phyloP scores from a whole-genome alignment of 495 filamentous ascomycete genomes.

The Penicillium nucicola region DNA sequence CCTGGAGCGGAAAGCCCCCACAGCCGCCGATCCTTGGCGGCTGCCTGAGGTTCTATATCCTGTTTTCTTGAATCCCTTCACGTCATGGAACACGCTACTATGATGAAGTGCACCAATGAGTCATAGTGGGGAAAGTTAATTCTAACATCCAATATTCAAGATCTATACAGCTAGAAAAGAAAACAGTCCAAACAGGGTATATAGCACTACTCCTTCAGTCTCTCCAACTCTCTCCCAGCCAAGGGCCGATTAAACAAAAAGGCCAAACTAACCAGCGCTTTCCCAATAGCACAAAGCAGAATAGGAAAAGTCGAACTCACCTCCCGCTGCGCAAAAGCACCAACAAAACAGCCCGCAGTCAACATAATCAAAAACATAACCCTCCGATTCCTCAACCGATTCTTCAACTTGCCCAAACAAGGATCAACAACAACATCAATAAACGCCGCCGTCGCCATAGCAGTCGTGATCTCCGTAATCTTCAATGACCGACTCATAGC shows the following conservation, averaged over 20 bases:
- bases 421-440: conserved; percentile 58
- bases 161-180: too few relatives aligned
- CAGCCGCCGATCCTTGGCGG: too few relatives aligned
- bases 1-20: too few relatives aligned
- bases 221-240: background rate
- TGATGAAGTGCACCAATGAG: too few relatives aligned
- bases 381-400: conserved; percentile 50
- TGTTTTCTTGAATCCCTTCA: too few relatives aligned
- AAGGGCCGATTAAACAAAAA: conserved; percentile 19
- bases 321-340: conserved; percentile 32
- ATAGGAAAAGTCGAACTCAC: conserved; percentile 15
- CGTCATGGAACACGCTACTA: too few relatives aligned
- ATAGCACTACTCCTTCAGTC: conserved; percentile 1
- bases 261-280: conserved; percentile 11
- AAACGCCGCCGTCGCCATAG: conserved; percentile 65
- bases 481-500: conserved; percentile 51
- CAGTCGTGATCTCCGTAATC: conserved; percentile 63
- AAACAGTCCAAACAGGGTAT: background rate
- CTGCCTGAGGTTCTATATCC: too few relatives aligned
- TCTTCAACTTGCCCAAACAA: conserved; percentile 37
- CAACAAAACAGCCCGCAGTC: conserved; percentile 50
- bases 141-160: too few relatives aligned
- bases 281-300: conserved; percentile 19
- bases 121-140: too few relatives aligned
- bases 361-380: conserved; percentile 49